Conservation (phyloP, 805 yeast species). For the Starmerella davenportii region DNA sequence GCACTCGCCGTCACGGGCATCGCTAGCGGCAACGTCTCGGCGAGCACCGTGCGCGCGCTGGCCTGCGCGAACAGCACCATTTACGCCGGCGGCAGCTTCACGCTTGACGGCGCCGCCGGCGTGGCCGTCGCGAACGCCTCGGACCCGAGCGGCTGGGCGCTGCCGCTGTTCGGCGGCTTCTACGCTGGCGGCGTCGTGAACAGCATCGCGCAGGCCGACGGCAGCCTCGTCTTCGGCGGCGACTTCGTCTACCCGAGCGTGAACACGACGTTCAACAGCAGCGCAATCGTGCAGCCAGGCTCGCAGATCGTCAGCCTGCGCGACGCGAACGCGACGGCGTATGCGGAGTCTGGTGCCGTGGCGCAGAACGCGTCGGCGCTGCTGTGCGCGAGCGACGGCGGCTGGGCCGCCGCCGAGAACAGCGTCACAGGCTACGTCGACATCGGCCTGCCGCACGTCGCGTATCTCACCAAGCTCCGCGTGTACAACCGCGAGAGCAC, state of each 20-base stretch:
- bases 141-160: conserved; percentile 23
- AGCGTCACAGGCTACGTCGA: conserved; percentile 9
- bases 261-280: conserved; percentile 12
- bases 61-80: conserved; percentile 35
- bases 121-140: conserved; percentile 45
- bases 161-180: conserved; percentile 64
- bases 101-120: conserved; percentile 35
- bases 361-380: conserved; percentile 20
- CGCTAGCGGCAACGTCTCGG: conserved; percentile 1
- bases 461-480: conserved; percentile 51
- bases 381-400: conserved; percentile 39
- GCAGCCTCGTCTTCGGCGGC: conserved; percentile 62
- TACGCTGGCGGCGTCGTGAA: conserved; percentile 39
- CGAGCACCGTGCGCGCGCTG: conserved; percentile 25
- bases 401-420: conserved; percentile 13
- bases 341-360: background rate
- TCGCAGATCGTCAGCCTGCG: conserved; percentile 10
- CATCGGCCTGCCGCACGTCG: conserved; percentile 19
- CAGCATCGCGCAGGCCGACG: conserved; percentile 34
- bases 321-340: conserved; percentile 11
- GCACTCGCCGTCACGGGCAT: background rate
- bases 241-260: conserved; percentile 25
- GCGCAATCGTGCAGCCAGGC: conserved; percentile 9
- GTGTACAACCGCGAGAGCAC: conserved; percentile 40
- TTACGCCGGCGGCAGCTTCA: conserved; percentile 68